Evolutionary conservation across 2,329 filamentous ascomycete species (phyloP), one percentile per base, ranked within the genome.

Genomic region (Botrytis medusae): DNA sequence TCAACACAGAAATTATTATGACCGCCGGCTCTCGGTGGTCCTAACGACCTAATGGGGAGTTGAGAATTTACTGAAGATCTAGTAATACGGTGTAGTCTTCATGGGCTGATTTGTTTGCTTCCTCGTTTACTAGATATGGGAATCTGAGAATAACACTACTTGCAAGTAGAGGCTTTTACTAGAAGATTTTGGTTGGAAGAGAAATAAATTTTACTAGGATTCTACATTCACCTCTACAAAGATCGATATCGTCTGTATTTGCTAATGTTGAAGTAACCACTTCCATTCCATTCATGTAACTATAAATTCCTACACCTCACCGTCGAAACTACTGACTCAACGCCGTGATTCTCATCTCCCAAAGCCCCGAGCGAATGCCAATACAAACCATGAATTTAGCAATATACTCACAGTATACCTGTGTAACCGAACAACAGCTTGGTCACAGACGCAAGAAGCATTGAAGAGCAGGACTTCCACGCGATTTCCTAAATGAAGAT

Each of bases 261-360:
- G 51, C 14, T 57, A 29, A 0, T 32, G 2, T 29, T 29, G 2
- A 9, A 54, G n/a, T 18, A 29, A 32, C 2, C 8, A 29, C 6
- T 32, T 9, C 5, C 3, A 8, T 29, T 32, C 18, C n/a, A 57
- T 29, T 18, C 3, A 14, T 8, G n/a, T 29, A 9, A n/a, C 51
- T 32, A 18, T 4, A 7, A 18, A 29, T 57, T 3, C 4, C 5
- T 18, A 29, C 16, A 4, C 1, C 1, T 7, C 1, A 29, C 4
- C 16, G 2, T 57, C n/a, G 1, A 32, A 16, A 6, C 4, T 18
- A 14, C n/a, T 32, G 25, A 2, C 51, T 29, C 51, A 57, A 57
- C 51, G 7, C 51, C n/a, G 7, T 1, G 7, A 2, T 29, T 29
- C 7, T 57, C n/a, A 32, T 4, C 51, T 32, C 14, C 6, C 51